A percentile compares a stretch with the other conserved stretches of the same genome.
phyloP scores from a whole-genome alignment of 2,329 filamentous ascomycete genomes.

The Stromatinia cepivora region DNA sequence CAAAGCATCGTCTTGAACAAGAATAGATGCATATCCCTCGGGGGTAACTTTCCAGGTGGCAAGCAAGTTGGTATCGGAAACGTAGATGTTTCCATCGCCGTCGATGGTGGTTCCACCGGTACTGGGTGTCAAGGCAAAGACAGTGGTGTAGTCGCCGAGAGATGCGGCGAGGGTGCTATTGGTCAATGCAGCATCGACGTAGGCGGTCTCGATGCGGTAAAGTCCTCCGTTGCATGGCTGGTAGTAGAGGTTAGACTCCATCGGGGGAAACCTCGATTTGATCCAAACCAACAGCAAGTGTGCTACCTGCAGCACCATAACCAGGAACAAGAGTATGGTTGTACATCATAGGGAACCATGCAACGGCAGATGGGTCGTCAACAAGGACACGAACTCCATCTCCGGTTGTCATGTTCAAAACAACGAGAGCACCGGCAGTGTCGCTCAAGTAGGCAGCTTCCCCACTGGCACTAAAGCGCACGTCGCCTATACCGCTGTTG shows the following conservation, averaged over 20 bases:
- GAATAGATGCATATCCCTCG: conserved; percentile 25
- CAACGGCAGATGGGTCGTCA: conserved; percentile 34
- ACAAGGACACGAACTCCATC: conserved; percentile 38
- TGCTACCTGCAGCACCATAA: conserved; percentile 28
- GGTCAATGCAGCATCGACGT: conserved; percentile 41
- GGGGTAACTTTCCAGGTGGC: conserved; percentile 28
- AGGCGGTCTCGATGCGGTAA: conserved; percentile 41
- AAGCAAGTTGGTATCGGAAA: conserved; percentile 41
- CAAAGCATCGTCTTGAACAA: conserved; percentile 27
- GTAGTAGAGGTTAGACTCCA: conserved; percentile 43
- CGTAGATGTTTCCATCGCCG: conserved; percentile 43
- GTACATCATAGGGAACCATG: conserved; percentile 39
- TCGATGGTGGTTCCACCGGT: conserved; percentile 32
- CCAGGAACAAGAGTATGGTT: conserved; percentile 37
- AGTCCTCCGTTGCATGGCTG: conserved; percentile 43
- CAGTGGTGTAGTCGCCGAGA: conserved; percentile 36
- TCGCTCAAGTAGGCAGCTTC: conserved; percentile 76
- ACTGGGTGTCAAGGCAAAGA: conserved; percentile 29
- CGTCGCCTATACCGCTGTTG: conserved; percentile 42
- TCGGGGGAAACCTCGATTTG: conserved; percentile 46
- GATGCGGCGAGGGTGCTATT: conserved; percentile 39
- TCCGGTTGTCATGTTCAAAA: conserved; percentile 38
- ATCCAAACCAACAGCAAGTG: conserved; percentile 40
- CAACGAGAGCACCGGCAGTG: conserved; percentile 55
- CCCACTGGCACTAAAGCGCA: conserved; percentile 41